Conservation (phyloP, 257 asterid species). For the Solanum sejunctum region DNA sequence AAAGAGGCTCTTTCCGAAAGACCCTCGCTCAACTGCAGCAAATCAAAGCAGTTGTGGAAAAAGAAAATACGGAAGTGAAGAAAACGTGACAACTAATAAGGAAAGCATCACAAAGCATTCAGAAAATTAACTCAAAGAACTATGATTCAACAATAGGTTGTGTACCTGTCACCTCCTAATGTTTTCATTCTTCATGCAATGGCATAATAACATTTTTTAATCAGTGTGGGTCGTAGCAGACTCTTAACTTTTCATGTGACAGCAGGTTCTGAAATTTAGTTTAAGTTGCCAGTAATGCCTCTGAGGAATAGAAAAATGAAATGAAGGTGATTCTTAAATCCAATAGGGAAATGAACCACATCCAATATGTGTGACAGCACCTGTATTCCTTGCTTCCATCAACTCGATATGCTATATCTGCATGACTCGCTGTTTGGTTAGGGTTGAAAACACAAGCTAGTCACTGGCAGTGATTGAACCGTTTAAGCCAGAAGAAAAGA, state of each 20-base stretch:
- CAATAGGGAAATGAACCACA: not conserved
- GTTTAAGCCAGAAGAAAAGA: not conserved
- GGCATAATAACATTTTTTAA: not conserved
- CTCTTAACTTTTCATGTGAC: not conserved
- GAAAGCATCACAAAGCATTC: not conserved
- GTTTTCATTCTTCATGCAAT: not conserved
- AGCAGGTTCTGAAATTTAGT: not conserved
- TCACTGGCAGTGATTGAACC: not conserved
- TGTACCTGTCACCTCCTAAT: not conserved
- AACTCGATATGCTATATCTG: not conserved
- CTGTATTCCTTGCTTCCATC: not conserved
- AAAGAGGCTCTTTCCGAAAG: not conserved
- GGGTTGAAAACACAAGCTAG: not conserved
- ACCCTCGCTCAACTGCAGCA: not conserved
- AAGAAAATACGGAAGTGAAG: not conserved
- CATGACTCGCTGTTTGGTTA: not conserved
- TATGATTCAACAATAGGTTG: not conserved
- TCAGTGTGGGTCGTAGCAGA: not conserved
- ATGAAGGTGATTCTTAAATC: not conserved
- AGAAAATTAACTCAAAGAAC: not conserved
- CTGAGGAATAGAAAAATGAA: not conserved
- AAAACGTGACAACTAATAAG: not conserved
- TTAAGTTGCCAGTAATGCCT: not conserved
- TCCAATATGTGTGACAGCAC: not conserved
- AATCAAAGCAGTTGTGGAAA: not conserved